A percentile compares a stretch with the other conserved stretches of the same genome.
These are phyloP conservation scores for Hemileccinum rubropunctum DNA, from an alignment of 768 basidiomycete genomes.

Conservation along the genomic window DNA sequence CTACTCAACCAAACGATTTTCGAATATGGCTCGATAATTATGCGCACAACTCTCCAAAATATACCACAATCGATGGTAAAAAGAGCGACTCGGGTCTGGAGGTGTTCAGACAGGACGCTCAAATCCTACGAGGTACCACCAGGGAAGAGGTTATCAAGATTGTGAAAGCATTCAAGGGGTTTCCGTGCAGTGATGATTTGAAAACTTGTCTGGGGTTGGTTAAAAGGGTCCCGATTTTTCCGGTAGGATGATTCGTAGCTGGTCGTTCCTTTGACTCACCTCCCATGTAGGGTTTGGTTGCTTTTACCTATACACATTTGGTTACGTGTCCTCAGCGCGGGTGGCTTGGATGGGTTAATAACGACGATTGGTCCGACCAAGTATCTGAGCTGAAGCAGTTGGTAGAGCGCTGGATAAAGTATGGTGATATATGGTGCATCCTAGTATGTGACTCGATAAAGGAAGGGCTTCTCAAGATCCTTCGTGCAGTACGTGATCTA, in stretches of 20 bases:
- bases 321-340: conserved; percentile 11
- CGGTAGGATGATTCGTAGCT: conserved; percentile 12
- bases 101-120: conserved; percentile 2
- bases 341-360: conserved; percentile 10
- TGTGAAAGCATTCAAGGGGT: conserved; percentile 17
- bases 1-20: conserved; percentile 12
- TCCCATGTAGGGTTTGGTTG: conserved; percentile 22
- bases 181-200: conserved; percentile 1
- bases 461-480: conserved; percentile 9
- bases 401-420: conserved; percentile 8
- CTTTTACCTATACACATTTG: conserved; percentile 29
- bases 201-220: conserved; percentile 15
- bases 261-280: conserved; percentile 6
- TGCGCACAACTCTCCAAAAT: background rate
- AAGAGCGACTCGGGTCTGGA: background rate
- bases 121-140: conserved; percentile 11
- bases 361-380: conserved; percentile 7
- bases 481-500: conserved; percentile 13
- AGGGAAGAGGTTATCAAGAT: conserved; percentile 14
- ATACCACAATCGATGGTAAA: conserved; percentile 22
- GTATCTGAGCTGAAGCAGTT: conserved; percentile 7
- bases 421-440: conserved; percentile 10
- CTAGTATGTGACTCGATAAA: conserved; percentile 12
- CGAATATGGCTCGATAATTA: conserved; percentile 10
- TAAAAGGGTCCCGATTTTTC: conserved; percentile 19